Evolutionary conservation across 352 stramenopile genomes (phyloP).

Genomic region (Phytopythium vexans): DNA sequence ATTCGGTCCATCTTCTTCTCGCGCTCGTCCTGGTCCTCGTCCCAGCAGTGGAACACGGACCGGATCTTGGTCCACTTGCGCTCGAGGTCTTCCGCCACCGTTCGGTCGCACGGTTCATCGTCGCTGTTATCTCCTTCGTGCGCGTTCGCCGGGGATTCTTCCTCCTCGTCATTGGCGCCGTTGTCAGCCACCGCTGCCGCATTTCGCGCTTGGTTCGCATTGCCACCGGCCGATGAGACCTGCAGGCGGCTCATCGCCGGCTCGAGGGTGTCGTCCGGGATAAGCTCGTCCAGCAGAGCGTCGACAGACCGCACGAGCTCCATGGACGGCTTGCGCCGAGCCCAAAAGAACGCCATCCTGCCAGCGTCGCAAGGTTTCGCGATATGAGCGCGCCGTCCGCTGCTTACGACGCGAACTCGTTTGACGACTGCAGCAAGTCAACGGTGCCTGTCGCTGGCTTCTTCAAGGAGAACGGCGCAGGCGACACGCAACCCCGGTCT

Average conservation of each 20-base stretch:
- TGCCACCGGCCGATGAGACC: conserved; percentile 24
- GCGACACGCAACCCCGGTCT: too few relatives aligned
- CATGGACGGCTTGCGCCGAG: conserved; percentile 60
- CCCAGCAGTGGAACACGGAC: conserved; percentile 70
- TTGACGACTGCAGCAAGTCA: not conserved
- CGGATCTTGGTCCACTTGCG: conserved; percentile 73
- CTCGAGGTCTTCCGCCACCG: conserved; percentile 70
- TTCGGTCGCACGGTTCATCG: conserved; percentile 60
- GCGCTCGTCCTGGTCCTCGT: conserved; percentile 62
- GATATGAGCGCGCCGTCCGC: too few relatives aligned
- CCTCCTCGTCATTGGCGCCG: conserved; percentile 23
- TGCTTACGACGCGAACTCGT: not conserved
- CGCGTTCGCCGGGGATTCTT: conserved; percentile 14
- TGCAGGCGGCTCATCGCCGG: conserved; percentile 44
- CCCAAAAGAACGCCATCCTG: conserved; percentile 79
- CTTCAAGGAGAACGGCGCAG: too few relatives aligned
- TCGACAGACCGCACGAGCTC: conserved; percentile 76
- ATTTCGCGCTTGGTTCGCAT: conserved; percentile 18
- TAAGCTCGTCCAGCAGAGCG: conserved; percentile 47
- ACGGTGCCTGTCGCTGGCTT: too few relatives aligned
- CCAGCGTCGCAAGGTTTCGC: too few relatives aligned
- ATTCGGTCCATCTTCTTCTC: conserved; percentile 82
- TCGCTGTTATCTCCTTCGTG: conserved; percentile 55
- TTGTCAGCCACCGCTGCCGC: conserved; percentile 13
- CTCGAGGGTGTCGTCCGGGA: conserved; percentile 59